phyloP scores from a whole-genome alignment of 129 eudicot genomes.

The Arctium minus region DNA sequence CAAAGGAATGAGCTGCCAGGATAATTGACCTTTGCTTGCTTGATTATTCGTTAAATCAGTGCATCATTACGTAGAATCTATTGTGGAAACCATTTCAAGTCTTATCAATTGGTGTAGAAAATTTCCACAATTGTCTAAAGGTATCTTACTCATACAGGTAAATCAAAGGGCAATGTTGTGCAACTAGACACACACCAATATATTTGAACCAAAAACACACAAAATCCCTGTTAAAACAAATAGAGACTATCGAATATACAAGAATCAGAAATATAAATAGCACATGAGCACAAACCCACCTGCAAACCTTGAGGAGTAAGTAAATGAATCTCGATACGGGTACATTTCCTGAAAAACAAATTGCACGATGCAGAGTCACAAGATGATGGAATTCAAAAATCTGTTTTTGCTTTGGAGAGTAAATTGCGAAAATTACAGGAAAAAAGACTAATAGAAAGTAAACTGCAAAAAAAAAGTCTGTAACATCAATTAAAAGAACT shows the following conservation, averaged over 20 bases:
- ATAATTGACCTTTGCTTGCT: not conserved
- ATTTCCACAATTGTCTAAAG: not conserved
- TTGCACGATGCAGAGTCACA: not conserved
- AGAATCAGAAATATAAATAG: not conserved
- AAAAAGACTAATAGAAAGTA: not conserved
- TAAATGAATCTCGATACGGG: conserved; percentile 87
- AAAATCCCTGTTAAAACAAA: not conserved
- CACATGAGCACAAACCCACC: conserved; percentile 32
- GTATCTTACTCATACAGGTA: not conserved
- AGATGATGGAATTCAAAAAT: not conserved
- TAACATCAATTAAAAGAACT: not conserved
- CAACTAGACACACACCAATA: not conserved
- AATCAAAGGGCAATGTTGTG: not conserved
- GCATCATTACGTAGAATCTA: not conserved
- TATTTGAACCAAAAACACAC: not conserved
- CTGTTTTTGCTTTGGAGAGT: not conserved
- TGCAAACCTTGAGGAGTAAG: conserved; percentile 84
- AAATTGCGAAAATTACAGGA: not conserved
- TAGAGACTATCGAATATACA: not conserved
- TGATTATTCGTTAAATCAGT: not conserved
- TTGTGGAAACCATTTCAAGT: not conserved
- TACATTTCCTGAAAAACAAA: conserved; percentile 72
- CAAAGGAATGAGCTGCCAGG: not conserved
- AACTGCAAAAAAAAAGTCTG: not conserved
- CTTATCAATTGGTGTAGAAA: not conserved